phyloP scores from a whole-genome alignment of 192 early-diverging fungal species.

The Gryganskiella cystojenkinii region DNA sequence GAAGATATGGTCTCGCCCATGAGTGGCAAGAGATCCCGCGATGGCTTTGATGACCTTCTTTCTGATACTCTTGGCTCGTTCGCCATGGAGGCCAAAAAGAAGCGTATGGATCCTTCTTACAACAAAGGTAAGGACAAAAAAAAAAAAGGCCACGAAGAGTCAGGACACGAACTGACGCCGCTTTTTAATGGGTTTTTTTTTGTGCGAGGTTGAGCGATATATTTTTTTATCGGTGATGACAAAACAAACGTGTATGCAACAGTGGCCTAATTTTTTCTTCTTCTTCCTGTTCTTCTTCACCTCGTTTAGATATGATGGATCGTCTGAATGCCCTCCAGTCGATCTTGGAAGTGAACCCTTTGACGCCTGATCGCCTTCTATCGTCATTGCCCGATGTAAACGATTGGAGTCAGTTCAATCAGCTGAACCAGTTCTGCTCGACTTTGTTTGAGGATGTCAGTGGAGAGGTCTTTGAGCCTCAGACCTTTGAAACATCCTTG shows the following conservation, averaged over 20 bases:
- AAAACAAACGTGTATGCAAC: constrained; percentile 12
- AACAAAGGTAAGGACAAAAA: constrained; percentile 44
- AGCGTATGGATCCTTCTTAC: constrained; percentile 45
- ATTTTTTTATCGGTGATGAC: neutral
- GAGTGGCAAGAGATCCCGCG: constrained; percentile 37
- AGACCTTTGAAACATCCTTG: constrained; percentile 25
- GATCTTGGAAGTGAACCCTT: constrained; percentile 35
- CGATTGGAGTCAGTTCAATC: constrained; percentile 42
- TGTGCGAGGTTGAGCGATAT: constrained; percentile 8
- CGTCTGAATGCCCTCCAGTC: constrained; percentile 41
- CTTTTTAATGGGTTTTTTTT: neutral
- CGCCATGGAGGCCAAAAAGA: constrained; percentile 51
- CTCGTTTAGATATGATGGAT: constrained; percentile 49
- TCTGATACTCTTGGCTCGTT: constrained; percentile 51
- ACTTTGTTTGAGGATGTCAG: constrained; percentile 43
- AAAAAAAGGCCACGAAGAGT: too few species aligned
- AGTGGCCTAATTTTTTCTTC: constrained; percentile 11
- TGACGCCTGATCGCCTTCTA: constrained; percentile 31
- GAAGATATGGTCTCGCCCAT: constrained; percentile 32
- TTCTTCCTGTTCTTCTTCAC: neutral
- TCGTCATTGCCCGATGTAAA: constrained; percentile 30
- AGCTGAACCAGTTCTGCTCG: constrained; percentile 44
- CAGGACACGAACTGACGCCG: neutral
- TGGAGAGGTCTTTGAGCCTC: constrained; percentile 50
- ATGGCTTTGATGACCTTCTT: constrained; percentile 34